Conservation (phyloP, 1,284 basidiomycete species). For the Phylloporus sp. region DNA sequence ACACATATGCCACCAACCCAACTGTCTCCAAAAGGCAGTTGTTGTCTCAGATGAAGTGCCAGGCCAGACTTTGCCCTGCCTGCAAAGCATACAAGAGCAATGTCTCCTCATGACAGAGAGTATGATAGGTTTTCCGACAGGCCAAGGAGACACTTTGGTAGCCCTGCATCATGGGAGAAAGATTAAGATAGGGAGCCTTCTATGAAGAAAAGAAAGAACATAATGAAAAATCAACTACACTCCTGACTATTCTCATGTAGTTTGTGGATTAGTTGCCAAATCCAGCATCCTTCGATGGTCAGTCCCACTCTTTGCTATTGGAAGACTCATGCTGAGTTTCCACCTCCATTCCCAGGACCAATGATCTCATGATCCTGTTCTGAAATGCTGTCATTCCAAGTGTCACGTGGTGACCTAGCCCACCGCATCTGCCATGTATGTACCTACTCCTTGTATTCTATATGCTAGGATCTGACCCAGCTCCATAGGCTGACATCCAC, state of each 20-base stretch:
- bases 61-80: slow-evolving; percentile 49
- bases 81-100: slow-evolving; percentile 55
- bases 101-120: slow-evolving; percentile 59
- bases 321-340: slow-evolving; percentile 21
- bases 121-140: slow-evolving; percentile 50
- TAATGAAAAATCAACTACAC: slow-evolving; percentile 53
- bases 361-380: slow-evolving; percentile 84
- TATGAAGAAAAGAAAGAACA: slow-evolving; percentile 46
- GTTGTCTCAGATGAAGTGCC: slow-evolving; percentile 44
- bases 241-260: slow-evolving; percentile 79
- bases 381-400: slow-evolving; percentile 77
- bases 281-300: slow-evolving; percentile 80
- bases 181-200: slow-evolving; percentile 49
- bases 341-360: slow-evolving; percentile 88
- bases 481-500: slow-evolving; percentile 54
- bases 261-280: slow-evolving; percentile 82
- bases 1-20: slow-evolving; percentile 33
- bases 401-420: slow-evolving; percentile 49
- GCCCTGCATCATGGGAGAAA: slow-evolving; percentile 52
- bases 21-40: slow-evolving; percentile 28
- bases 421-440: slow-evolving; percentile 46
- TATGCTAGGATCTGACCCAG: slow-evolving; percentile 20
- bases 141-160: slow-evolving; percentile 50
- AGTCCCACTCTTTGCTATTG: slow-evolving; percentile 35
- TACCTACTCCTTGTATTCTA: background rate